Evolutionary conservation across 75 land plant genomes (phyloP), one percentile per base, ranked within the genome.

Genomic region (Pinus albicaulis): DNA sequence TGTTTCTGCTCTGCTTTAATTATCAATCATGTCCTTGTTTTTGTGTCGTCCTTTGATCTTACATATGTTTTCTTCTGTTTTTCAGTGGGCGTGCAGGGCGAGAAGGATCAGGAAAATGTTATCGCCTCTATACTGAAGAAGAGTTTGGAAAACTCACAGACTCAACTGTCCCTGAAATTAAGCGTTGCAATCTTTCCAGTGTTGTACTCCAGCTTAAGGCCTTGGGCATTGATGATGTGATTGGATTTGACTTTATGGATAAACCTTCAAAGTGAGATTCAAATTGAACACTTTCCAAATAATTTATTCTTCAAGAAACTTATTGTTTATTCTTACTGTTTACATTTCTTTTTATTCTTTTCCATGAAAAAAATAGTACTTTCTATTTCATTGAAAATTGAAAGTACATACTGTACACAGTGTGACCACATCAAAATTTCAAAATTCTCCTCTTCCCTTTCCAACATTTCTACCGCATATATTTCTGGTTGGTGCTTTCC

Each of bases 41-140:
- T 26, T 57, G 11, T 48, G 58, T 73, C 17, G 31, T 56, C 75
- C 20, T 74, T 58, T 61, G 0, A 38, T 12, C 19, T 26, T 74
- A 19, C 23, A n/a, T 57, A 19, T 74, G 69, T 59, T 24, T 64
- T 17, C 7, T 59, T 19, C 4, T 56, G n/a, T 22, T 22, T 44
- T 82, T 56, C 76, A 96, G 99, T 87, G 99, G 99, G 48, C 97
- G 98, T 86, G 99, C 99, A 85, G 99, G 99, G 59, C 92, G 99
- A 78, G 98, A 94, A 82, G 89, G 86, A 56, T 92, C 98, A 74
- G 99, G 99, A 23, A 96, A 96, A 76, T 96, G 98, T 76, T 94
- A 84, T 65, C 87, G 99, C 17, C 78, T 94, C 19, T 96, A 96
- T 66, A 92, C 97, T 8, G 98, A 94, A 70, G 81, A 60, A 71